These are phyloP conservation scores for Aspergillus sp. DNA, from an alignment of 2,329 filamentous ascomycete genomes.

Conservation along the genomic window DNA sequence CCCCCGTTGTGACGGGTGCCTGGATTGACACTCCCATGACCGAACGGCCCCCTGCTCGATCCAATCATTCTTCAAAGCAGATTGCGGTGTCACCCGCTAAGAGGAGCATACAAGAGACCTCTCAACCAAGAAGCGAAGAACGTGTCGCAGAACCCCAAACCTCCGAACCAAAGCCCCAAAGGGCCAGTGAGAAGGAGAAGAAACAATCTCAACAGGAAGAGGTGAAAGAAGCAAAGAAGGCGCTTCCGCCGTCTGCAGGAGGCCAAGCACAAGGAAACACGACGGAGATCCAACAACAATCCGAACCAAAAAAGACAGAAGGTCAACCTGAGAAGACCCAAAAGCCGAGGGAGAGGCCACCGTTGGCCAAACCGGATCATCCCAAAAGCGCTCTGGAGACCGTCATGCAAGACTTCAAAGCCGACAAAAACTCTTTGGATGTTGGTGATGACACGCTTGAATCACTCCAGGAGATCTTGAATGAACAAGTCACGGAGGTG, in stretches of 20 bases:
- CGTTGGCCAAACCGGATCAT: conserved; percentile 35
- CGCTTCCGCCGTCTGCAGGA: background rate
- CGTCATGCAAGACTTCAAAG: conserved; percentile 40
- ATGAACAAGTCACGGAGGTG: conserved; percentile 24
- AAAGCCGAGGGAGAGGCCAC: conserved; percentile 5
- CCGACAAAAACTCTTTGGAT: conserved; percentile 35
- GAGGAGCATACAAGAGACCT: conserved; percentile 7
- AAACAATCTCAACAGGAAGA: background rate
- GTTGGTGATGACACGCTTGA: conserved; percentile 46
- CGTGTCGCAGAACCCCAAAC: conserved; percentile 2
- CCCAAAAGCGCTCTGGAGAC: conserved; percentile 43
- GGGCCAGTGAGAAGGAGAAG: conserved; percentile 6
- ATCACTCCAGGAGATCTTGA: conserved; percentile 42
- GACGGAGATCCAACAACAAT: background rate
- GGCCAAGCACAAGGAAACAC: background rate
- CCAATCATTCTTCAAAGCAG: conserved; percentile 24
- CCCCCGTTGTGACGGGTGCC: conserved; percentile 44
- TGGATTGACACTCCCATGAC: conserved; percentile 49
- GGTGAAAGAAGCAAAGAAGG: background rate
- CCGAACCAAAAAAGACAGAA: background rate
- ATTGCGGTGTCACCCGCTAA: conserved; percentile 18
- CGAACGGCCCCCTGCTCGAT: conserved; percentile 27
- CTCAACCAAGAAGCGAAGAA: conserved; percentile 8
- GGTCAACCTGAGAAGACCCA: background rate
- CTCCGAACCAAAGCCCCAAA: background rate